These are phyloP conservation scores for Malassezia dermatis DNA, from an alignment of 1,284 basidiomycete genomes.

Conservation along the genomic window DNA sequence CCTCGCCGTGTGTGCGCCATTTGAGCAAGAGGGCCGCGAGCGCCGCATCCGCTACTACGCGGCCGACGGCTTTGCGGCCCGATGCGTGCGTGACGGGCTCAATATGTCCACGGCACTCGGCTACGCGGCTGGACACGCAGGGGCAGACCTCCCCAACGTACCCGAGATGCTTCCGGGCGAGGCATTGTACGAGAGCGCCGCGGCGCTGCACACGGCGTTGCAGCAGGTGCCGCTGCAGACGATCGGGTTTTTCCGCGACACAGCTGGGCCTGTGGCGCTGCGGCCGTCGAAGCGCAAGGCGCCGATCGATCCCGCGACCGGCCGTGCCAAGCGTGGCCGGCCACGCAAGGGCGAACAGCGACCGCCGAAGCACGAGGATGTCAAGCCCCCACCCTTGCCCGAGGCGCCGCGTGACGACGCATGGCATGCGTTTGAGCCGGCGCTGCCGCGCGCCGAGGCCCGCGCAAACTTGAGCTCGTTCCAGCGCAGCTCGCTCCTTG, in stretches of 20 bases:
- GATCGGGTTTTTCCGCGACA: conserved; percentile 13
- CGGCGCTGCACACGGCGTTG: background rate
- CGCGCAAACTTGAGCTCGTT: conserved; percentile 15
- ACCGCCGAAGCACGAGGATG: background rate
- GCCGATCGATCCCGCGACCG: conserved; percentile 7
- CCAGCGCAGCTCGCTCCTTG: conserved; percentile 9
- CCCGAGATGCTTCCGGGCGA: conserved; percentile 10
- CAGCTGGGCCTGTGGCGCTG: conserved; percentile 5
- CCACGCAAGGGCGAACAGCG: conserved; percentile 9
- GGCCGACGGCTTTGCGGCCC: conserved; percentile 1
- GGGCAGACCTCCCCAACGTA: background rate
- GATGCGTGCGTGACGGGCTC: conserved; percentile 5
- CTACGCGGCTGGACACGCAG: background rate
- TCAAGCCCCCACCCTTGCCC: background rate
- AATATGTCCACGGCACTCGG: conserved; percentile 11
- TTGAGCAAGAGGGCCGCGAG: conserved; percentile 18
- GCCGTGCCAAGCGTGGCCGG: conserved; percentile 14
- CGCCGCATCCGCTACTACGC: conserved; percentile 18
- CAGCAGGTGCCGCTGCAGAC: background rate
- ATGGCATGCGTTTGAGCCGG: background rate
- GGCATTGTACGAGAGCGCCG: background rate
- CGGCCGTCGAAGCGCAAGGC: conserved; percentile 1
- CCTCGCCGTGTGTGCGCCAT: conserved; percentile 12
- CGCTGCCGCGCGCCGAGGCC: background rate
- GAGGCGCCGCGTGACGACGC: background rate